Evolutionary conservation across 129 eudicot species (phyloP).

Genomic region (Gnaphalium uliginosum): DNA sequence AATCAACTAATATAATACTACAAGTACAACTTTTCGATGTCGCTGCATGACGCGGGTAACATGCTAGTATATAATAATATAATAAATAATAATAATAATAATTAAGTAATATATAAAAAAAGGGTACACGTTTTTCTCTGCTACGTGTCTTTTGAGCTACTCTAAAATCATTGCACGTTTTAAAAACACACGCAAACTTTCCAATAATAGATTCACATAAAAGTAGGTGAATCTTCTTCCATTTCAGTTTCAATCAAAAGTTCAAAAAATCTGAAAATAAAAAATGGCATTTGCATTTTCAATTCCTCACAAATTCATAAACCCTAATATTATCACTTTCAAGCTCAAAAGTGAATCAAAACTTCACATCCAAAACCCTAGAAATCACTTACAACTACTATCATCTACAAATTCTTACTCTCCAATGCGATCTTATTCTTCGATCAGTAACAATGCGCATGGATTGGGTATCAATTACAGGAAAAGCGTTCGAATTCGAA

Average conservation of each 20-base stretch:
- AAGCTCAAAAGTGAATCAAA: not conserved
- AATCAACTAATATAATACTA: too few species aligned
- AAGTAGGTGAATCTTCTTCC: not conserved
- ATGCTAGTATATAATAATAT: too few species aligned
- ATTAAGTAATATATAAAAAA: too few species aligned
- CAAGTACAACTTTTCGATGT: too few species aligned
- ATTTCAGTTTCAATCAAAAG: not conserved
- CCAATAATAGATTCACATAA: not conserved
- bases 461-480: slow-evolving; percentile 24
- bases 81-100: too few species aligned
- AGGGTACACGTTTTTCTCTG: too few species aligned
- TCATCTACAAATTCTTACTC: not conserved
- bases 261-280: not conserved
- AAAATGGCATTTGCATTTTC: slow-evolving; percentile 2
- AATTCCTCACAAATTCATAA: not conserved
- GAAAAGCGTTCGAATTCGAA: slow-evolving; percentile 14
- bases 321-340: not conserved
- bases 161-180: slow-evolving; percentile 6
- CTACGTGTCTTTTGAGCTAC: too few species aligned
- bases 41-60: too few species aligned
- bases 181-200: not conserved
- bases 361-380: not conserved
- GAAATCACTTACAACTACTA: not conserved
- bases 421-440: not conserved
- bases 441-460: slow-evolving; percentile 12